phyloP scores from a whole-genome alignment of 352 stramenopile genomes.

The Phytophthora melonis region DNA sequence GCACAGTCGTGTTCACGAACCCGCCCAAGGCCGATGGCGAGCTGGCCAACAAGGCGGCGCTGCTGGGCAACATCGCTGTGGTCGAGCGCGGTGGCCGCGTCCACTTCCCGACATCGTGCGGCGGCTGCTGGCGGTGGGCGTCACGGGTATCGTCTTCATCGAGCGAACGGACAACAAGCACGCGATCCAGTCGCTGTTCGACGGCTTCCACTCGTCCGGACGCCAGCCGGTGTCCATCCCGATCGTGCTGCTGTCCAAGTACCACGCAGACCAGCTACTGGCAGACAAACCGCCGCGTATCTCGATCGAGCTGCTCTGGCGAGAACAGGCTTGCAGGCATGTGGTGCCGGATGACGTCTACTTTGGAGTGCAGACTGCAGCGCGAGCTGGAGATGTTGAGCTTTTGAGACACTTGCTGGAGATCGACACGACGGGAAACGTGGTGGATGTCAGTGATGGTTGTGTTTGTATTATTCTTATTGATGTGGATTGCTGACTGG shows the following conservation, averaged over 20 bases:
- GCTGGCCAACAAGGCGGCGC: slow-evolving; percentile 62
- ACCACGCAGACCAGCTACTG: slow-evolving; percentile 79
- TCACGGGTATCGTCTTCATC: slow-evolving; percentile 82
- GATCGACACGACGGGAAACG: slow-evolving; percentile 65
- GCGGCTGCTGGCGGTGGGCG: slow-evolving; percentile 67
- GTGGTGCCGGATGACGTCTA: slow-evolving; percentile 79
- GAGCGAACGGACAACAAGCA: slow-evolving; percentile 66
- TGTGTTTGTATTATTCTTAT: background rate
- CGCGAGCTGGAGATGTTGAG: slow-evolving; percentile 76
- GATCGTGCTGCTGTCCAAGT: slow-evolving; percentile 82
- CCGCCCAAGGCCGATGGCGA: slow-evolving; percentile 76
- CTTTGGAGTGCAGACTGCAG: slow-evolving; percentile 76
- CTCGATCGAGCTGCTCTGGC: slow-evolving; percentile 75
- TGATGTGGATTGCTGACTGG: slow-evolving; percentile 16
- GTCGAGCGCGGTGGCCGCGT: slow-evolving; percentile 82
- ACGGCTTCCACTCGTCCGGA: slow-evolving; percentile 89
- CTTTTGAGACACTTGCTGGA: slow-evolving; percentile 80
- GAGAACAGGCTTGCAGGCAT: slow-evolving; percentile 73
- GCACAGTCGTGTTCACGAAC: slow-evolving; percentile 65
- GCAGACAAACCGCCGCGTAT: slow-evolving; percentile 61
- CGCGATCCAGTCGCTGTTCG: slow-evolving; percentile 80
- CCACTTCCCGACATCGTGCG: slow-evolving; percentile 90
- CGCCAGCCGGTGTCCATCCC: slow-evolving; percentile 77
- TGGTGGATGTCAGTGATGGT: slow-evolving; percentile 59
- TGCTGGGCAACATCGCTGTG: slow-evolving; percentile 76